Conservation (phyloP, 2,329 filamentous ascomycete genomes). For the Hymenoscyphus linearis region DNA sequence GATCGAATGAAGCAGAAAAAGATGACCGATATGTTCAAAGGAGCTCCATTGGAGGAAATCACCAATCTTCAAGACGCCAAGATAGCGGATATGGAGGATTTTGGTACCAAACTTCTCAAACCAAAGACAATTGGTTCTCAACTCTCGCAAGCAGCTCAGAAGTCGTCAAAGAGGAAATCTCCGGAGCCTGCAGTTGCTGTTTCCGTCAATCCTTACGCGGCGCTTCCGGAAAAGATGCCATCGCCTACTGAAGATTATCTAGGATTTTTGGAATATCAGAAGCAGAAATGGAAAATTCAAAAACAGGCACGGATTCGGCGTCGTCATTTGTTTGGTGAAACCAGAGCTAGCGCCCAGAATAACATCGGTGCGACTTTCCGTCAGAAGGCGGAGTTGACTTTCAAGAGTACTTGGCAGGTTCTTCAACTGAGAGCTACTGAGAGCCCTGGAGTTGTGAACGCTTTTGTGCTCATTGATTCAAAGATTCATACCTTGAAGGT, state of each 20-base stretch:
- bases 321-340: slow-evolving; percentile 89
- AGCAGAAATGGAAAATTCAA: slow-evolving; percentile 98
- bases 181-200: slow-evolving; percentile 58
- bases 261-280: slow-evolving; percentile 88
- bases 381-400: slow-evolving; percentile 85
- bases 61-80: slow-evolving; percentile 54
- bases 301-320: slow-evolving; percentile 81
- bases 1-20: slow-evolving; percentile 99
- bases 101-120: slow-evolving; percentile 63
- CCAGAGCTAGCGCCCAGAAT: slow-evolving; percentile 58
- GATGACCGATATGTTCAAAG: slow-evolving; percentile 85
- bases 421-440: slow-evolving; percentile 81
- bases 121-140: slow-evolving; percentile 52
- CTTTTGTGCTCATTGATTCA: slow-evolving; percentile 87
- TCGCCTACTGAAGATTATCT: slow-evolving; percentile 79
- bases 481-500: slow-evolving; percentile 87
- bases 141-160: slow-evolving; percentile 39
- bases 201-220: slow-evolving; percentile 71
- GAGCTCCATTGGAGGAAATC: slow-evolving; percentile 69
- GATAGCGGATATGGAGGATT: slow-evolving; percentile 74
- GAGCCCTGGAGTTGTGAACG: slow-evolving; percentile 77
- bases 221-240: slow-evolving; percentile 78
- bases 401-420: slow-evolving; percentile 91
- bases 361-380: slow-evolving; percentile 71
- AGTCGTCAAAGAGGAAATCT: slow-evolving; percentile 66